A percentile compares a stretch with the other conserved stretches of the same genome.
These are phyloP conservation scores for Pythium insidiosum DNA, from an alignment of 352 stramenopile genomes.

Conservation along the genomic window DNA sequence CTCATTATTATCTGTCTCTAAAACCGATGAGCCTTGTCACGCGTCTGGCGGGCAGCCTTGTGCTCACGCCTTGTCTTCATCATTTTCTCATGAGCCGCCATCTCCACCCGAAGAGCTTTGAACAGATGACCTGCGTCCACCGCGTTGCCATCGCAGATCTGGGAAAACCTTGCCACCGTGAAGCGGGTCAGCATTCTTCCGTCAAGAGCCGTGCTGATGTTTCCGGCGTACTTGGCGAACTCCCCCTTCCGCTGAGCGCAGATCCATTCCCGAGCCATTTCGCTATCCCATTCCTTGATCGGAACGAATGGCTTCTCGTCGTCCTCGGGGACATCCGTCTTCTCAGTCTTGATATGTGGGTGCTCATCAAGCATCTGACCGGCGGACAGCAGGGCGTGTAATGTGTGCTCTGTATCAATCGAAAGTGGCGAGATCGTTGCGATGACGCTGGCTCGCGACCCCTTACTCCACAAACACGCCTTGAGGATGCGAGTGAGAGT, in stretches of 20 bases:
- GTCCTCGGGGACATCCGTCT: conserved; percentile 36
- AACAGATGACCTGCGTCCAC: conserved; percentile 42
- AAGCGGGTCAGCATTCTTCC: conserved; percentile 56
- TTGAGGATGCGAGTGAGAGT: conserved; percentile 74
- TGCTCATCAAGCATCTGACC: conserved; percentile 61
- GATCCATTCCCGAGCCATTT: conserved; percentile 45
- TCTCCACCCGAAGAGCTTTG: conserved; percentile 51
- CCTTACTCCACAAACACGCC: conserved; percentile 50
- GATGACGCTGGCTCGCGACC: conserved; percentile 63
- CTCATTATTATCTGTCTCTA: not conserved
- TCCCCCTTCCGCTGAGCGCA: conserved; percentile 29
- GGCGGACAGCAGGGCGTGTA: conserved; percentile 66
- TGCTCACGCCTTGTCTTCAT: conserved; percentile 43
- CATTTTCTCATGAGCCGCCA: conserved; percentile 36
- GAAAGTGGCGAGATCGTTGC: conserved; percentile 71
- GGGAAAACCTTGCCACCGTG: conserved; percentile 45
- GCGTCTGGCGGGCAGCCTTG: conserved; percentile 23
- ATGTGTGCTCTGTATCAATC: conserved; percentile 69
- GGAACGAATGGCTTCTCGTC: conserved; percentile 19
- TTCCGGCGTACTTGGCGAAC: conserved; percentile 43
- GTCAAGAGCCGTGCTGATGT: conserved; percentile 37
- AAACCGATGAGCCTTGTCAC: not conserved
- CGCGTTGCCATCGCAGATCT: conserved; percentile 59
- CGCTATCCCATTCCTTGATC: conserved; percentile 59
- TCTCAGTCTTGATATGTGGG: conserved; percentile 38